Base-by-base conservation (phyloP, 768 basidiomycete species). In the Auriscalpium microsporum region DNA sequence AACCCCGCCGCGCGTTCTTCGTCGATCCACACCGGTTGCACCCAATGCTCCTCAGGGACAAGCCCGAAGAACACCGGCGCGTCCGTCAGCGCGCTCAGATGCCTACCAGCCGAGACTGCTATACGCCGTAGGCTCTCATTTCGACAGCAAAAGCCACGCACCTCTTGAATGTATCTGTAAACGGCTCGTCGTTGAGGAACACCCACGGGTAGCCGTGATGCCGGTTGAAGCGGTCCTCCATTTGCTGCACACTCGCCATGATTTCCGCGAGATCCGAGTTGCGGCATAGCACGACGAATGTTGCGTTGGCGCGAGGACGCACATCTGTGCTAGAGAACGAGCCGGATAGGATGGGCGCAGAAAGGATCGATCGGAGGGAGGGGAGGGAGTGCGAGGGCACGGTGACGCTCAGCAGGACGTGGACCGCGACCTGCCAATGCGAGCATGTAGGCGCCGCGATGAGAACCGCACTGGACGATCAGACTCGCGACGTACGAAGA, bases 141-240 rank as follows among this genome's bases (percentile, higher is more conserved):
- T 21, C 13, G 34, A 35, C 3, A 8, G 6, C 13, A 35, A 19
- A 34, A 33, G 54, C 56, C 10, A 64, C 77, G 61, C 64, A 82
- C 80, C 72, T 71, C 65, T 84, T 89, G 71, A 94, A 94, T 16
- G 81, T 78, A 1, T 85, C 82, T 13, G 78, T 73, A 68, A 95
- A 95, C 0, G 81, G 79, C 58, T 81, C 79, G 49, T 96, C 93
- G 66, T 95, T 95, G 57, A 97, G 73, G 70, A 96, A 87, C 23
- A 92, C 84, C 68, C 89, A 96, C 4, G 91, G 90, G 64, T 96
- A 95, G 19, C 78, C 75, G 62, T 81, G 87, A 57, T 76, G 79
- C 45, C 75, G 72, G 70, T 97, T 97, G 73, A 96, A 96, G 42
- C 87, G 75, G 65, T 90, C 86, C 71, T 98, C 95, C 71, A 92